Conservation (phyloP, 192 early-diverging fungal species). For the Coemansia sp. region DNA sequence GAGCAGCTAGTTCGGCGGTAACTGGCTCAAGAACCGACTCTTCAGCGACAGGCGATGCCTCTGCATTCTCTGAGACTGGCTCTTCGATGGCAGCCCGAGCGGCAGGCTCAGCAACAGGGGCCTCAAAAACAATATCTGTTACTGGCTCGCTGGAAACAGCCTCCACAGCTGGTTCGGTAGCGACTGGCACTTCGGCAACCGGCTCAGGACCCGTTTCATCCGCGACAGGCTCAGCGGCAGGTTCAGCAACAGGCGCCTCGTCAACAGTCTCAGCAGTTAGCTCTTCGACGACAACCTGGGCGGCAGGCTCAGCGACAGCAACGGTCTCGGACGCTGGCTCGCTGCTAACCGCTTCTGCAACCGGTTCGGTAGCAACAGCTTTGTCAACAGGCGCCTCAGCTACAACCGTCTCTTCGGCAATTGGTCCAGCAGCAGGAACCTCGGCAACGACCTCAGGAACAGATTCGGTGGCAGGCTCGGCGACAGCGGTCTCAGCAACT, state of each 20-base stretch:
- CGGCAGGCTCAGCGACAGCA: too few species aligned
- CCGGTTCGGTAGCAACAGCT: too few species aligned
- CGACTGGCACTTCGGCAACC: neutral
- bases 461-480: constrained; percentile 1
- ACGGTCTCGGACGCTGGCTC: neutral
- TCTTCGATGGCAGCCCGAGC: neutral
- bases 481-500: neutral
- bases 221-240: neutral
- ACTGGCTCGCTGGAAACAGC: neutral
- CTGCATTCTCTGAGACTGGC: neutral
- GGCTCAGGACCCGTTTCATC: neutral
- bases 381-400: too few species aligned
- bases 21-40: neutral
- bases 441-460: neutral
- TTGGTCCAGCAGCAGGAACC: neutral
- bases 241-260: neutral
- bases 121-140: neutral
- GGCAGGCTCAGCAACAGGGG: constrained; percentile 4
- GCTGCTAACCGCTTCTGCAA: neutral
- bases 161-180: constrained; percentile 8
- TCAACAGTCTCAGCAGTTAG: neutral
- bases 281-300: too few species aligned
- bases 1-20: neutral
- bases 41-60: neutral
- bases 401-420: neutral